phyloP scores from a whole-genome alignment of 2,329 filamentous ascomycete species.

The Colletotrichum horii region DNA sequence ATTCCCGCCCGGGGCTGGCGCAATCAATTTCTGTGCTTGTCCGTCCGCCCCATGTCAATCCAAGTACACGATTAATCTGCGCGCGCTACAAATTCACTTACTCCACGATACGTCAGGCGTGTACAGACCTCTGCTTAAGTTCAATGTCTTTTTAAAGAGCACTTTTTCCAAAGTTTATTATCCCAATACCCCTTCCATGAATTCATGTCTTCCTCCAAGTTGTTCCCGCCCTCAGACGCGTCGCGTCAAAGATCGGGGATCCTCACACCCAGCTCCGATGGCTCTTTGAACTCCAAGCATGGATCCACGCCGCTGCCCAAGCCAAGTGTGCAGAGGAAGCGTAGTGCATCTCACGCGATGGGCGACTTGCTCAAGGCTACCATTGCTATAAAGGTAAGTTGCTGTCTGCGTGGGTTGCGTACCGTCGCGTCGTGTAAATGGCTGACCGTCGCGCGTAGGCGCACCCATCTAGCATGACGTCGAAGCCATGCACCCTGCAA shows the following conservation, averaged over 20 bases:
- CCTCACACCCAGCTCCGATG: conserved; percentile 45
- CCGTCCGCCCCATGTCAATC: neutral
- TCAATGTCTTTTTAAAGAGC: neutral
- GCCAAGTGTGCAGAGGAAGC: conserved; percentile 38
- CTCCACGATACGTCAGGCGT: neutral
- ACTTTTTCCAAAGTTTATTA: neutral
- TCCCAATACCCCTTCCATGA: conserved; percentile 3
- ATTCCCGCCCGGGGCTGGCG: neutral
- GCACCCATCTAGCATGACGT: conserved; percentile 57
- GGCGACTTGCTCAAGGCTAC: conserved; percentile 56
- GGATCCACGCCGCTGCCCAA: conserved; percentile 28
- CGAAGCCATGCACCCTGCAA: conserved; percentile 60
- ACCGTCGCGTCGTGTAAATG: neutral
- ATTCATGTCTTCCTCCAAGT: conserved; percentile 19
- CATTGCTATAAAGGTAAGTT: conserved; percentile 57
- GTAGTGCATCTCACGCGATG: conserved; percentile 45
- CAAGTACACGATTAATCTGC: neutral
- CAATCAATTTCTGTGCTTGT: neutral
- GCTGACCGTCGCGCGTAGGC: conserved; percentile 46
- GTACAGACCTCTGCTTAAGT: neutral
- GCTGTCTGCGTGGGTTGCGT: neutral
- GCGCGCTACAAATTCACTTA: neutral
- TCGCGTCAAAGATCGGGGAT: conserved; percentile 51
- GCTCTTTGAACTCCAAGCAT: conserved; percentile 40
- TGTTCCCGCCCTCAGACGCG: conserved; percentile 44